Evolutionary conservation across 2,329 filamentous ascomycete genomes (phyloP), one percentile per base, ranked within the genome.

Genomic region (Scorias spongiosa): DNA sequence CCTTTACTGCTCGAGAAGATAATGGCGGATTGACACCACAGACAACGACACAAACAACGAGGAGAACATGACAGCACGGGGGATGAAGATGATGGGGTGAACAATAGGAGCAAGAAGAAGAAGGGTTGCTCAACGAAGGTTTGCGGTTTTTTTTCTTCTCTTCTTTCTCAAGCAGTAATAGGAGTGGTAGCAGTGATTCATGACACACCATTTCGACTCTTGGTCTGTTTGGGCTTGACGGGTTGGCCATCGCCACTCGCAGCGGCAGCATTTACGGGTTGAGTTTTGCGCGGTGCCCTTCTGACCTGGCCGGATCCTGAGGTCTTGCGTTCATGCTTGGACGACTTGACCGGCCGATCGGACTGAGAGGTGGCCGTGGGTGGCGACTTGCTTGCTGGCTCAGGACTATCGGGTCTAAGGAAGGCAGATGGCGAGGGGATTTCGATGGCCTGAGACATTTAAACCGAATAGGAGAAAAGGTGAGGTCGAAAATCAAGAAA

Each of bases 151-250:
- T n/a, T n/a, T n/a, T n/a, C n/a, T n/a, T n/a, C n/a, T n/a, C 8
- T 29, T 18, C 15, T 40, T 29, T 15, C 34, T 47, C 42, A 49
- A 46, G 30, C 45, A 30, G 29, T 29, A 30, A 29, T 28, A 44
- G 11, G 29, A 15, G 29, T 10, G 17, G 34, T 17, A 11, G 15
- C 6, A 20, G 7, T 28, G 29, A 34, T 18, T 32, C 41, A 46
- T 29, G 38, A 39, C 37, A 46, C 75, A 83, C 80, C 80, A 67
- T 84, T 83, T 53, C 80, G 76, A 64, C 79, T 83, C 62, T 84
- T 84, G 47, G 78, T 80, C 63, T 83, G 80, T 57, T 83, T 84
- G 28, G 76, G 75, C 56, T 81, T 84, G 38, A 63, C 63, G 44
- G 68, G 58, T 28, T 58, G 63, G 42, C 58, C 61, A 54, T 62